Evolutionary conservation across 2,329 filamentous ascomycete genomes (phyloP), one percentile per base, ranked within the genome.

Genomic region (Ceratocystis diversiconidia): DNA sequence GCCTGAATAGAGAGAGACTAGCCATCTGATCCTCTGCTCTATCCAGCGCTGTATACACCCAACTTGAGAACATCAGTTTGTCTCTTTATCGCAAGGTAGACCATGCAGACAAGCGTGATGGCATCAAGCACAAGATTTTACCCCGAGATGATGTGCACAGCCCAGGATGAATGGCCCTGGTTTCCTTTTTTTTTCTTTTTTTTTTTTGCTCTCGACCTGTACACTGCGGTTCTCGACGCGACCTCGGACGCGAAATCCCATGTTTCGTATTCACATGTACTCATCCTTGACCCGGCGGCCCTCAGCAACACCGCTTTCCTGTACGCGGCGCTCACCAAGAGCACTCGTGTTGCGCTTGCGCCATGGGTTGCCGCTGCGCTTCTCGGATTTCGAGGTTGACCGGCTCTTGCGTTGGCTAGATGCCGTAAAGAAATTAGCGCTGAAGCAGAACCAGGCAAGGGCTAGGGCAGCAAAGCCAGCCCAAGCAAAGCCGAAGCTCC

Each of bases 401-500:
- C 69, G 70, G 32, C 74, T 73, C 69, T 79, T 79, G 67, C 79
- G 77, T 48, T 82, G 77, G 32, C 62, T 65, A 0, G 41, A 15
- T 5, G 62, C 30, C 1, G 63, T 46, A 28, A 65, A 65, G 59
- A 83, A 81, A 63, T 84, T 84, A 41, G 85, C 65, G 74, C 82
- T 87, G 77, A 91, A 89, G 66, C 90, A 76, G 36, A 89, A 70
- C 3, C 81, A 82, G 17, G 87, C 81, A 69, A 92, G 73, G 69
- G 90, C 76, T 70, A 89, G 82, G 64, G 81, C 81, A 8, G 82
- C 82, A 75, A 85, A 84, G 1, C 87, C 82, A 17, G 80, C 85
- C 89, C 89, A 94, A 69, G 84, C 85, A 76, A 91, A 92, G 57
- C 82, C 89, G 72, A 90, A 89, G 22, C 85, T 86, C 71, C 86